Conservation (phyloP, 2,329 filamentous ascomycete genomes). For the Triangularia setosa region DNA sequence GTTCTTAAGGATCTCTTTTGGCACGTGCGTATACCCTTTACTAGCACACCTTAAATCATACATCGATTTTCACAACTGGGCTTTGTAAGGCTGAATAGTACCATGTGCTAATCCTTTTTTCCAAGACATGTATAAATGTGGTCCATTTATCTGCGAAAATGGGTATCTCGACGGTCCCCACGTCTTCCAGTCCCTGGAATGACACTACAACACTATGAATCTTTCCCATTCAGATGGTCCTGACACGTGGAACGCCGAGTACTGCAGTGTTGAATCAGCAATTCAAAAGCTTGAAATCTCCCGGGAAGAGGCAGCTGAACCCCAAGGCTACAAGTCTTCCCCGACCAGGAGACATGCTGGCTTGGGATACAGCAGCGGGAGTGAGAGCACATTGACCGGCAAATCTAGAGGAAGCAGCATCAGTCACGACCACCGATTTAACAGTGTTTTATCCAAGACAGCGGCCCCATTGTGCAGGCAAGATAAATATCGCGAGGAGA, state of each 20-base stretch:
- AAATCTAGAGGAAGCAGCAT: background rate
- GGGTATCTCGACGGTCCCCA: background rate
- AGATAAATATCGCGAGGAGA: background rate
- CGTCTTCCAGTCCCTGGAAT: background rate
- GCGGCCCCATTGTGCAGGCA: background rate
- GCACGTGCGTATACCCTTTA: background rate
- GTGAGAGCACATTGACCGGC: background rate
- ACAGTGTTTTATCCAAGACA: background rate
- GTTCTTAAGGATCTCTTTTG: background rate
- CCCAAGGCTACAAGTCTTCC: conserved; percentile 16
- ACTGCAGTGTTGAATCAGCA: background rate
- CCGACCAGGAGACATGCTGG: background rate
- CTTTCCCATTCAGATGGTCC: background rate
- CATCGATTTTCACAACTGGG: background rate
- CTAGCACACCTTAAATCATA: background rate
- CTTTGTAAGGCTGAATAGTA: background rate
- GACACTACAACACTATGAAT: background rate
- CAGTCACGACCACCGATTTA: background rate
- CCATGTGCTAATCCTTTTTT: background rate
- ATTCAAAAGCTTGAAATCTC: conserved; percentile 12
- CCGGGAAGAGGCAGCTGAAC: conserved; percentile 12
- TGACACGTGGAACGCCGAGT: background rate
- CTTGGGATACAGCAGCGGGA: background rate
- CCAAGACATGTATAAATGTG: background rate
- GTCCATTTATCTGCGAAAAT: background rate